These are phyloP conservation scores for Dictyostelium capitatum DNA, from an alignment of 78 protist genomes.

Conservation along the genomic window DNA sequence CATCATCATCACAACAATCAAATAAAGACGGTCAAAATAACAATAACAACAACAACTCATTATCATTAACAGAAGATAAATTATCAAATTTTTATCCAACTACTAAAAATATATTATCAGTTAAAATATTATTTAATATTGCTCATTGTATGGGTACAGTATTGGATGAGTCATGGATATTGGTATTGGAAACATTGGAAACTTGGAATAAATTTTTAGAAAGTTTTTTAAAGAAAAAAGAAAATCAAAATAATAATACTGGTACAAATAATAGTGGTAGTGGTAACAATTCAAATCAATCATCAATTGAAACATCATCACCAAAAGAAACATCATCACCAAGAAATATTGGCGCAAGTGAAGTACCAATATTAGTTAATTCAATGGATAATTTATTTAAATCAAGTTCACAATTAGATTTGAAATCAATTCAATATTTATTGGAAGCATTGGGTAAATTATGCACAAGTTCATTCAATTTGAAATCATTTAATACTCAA, in stretches of 20 bases:
- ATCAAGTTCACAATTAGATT: slow-evolving; percentile 39
- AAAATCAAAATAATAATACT: neutral
- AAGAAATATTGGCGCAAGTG: slow-evolving; percentile 21
- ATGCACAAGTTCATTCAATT: slow-evolving; percentile 35
- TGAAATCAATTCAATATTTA: slow-evolving; percentile 38
- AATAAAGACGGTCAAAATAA: slow-evolving; percentile 1
- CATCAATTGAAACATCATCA: slow-evolving; percentile 25
- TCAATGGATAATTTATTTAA: slow-evolving; percentile 66
- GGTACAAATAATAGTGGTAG: neutral
- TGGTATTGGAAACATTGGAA: slow-evolving; percentile 82
- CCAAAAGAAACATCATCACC: slow-evolving; percentile 32
- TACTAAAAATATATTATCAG: slow-evolving; percentile 58
- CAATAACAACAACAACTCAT: neutral
- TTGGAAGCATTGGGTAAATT: slow-evolving; percentile 65
- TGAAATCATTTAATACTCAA: slow-evolving; percentile 38
- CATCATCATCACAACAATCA: neutral
- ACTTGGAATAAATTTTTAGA: slow-evolving; percentile 61
- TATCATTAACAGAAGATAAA: neutral
- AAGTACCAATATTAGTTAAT: slow-evolving; percentile 44
- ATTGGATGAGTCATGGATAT: slow-evolving; percentile 79
- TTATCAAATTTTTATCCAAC: slow-evolving; percentile 54
- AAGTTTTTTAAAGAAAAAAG: slow-evolving; percentile 16
- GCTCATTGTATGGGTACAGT: slow-evolving; percentile 87
- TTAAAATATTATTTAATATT: slow-evolving; percentile 80
- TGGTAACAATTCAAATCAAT: neutral